Evolutionary conservation across 768 basidiomycete genomes (phyloP).

Genomic region (Leccinum truebloodii): DNA sequence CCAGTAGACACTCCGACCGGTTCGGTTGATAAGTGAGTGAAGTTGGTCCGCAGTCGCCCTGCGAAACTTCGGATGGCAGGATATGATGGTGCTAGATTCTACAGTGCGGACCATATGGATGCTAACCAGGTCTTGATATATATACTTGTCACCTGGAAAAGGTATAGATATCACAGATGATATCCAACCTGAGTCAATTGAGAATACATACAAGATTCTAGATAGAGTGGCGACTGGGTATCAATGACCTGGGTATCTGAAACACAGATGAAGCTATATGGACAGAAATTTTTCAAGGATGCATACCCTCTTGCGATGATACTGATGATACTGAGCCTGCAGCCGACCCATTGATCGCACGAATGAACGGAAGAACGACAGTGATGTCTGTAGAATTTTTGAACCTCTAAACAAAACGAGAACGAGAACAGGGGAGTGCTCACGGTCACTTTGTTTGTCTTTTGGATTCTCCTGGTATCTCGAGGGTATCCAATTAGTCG

Average conservation of each 20-base stretch:
- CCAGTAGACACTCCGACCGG: constrained; percentile 36
- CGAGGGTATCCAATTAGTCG: constrained; percentile 67
- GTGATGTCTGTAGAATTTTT: constrained; percentile 48
- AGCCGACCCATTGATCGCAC: constrained; percentile 29
- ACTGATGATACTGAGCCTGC: neutral
- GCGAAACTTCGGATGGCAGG: constrained; percentile 31
- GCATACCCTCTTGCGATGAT: constrained; percentile 11
- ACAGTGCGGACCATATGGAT: constrained; percentile 49
- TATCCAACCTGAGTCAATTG: neutral
- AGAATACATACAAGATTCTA: constrained; percentile 30
- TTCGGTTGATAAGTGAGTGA: constrained; percentile 30
- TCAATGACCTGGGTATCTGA: constrained; percentile 42
- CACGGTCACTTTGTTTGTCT: constrained; percentile 51
- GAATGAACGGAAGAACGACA: constrained; percentile 53
- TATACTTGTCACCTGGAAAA: constrained; percentile 18
- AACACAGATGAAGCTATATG: constrained; percentile 1
- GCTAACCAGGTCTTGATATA: constrained; percentile 49
- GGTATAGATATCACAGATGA: constrained; percentile 1
- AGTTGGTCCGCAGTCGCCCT: constrained; percentile 26
- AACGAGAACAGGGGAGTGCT: constrained; percentile 35
- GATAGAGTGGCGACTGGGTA: constrained; percentile 50
- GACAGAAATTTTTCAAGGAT: neutral
- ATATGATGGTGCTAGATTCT: constrained; percentile 24
- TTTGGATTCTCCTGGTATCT: constrained; percentile 55
- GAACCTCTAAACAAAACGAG: neutral